phyloP scores from a whole-genome alignment of 352 stramenopile species.

The Phytophthora cajani region DNA sequence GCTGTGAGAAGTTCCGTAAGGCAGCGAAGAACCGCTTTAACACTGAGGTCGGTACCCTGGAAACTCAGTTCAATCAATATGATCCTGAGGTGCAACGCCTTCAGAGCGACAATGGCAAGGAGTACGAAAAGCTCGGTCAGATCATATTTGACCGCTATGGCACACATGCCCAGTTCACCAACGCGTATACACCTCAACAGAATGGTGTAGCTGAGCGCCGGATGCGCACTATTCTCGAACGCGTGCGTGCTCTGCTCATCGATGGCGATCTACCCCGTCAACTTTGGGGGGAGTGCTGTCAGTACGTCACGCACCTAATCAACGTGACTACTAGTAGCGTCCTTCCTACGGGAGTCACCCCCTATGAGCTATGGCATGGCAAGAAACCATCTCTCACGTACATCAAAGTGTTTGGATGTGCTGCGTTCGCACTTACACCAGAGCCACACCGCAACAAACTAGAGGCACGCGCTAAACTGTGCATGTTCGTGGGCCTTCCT shows the following conservation, averaged over 20 bases:
- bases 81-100: background rate
- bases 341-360: background rate
- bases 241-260: slow-evolving; percentile 9
- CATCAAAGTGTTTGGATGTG: background rate
- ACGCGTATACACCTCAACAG: slow-evolving; percentile 11
- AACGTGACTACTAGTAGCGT: background rate
- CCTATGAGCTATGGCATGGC: background rate
- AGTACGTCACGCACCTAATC: background rate
- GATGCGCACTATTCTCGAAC: slow-evolving; percentile 25
- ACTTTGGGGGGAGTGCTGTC: background rate
- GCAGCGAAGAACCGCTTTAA: background rate
- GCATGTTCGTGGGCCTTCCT: background rate
- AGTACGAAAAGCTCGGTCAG: slow-evolving; percentile 4
- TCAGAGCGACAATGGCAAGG: background rate
- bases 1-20: background rate
- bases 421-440: background rate
- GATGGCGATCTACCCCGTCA: background rate
- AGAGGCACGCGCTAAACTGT: background rate
- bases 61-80: background rate
- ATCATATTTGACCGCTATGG: background rate
- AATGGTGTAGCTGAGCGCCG: slow-evolving; percentile 17
- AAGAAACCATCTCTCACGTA: background rate
- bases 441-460: background rate
- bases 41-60: background rate
- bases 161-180: background rate